Base-by-base conservation (phyloP, 345 rosid genomes). In the Citrus trifoliata region DNA sequence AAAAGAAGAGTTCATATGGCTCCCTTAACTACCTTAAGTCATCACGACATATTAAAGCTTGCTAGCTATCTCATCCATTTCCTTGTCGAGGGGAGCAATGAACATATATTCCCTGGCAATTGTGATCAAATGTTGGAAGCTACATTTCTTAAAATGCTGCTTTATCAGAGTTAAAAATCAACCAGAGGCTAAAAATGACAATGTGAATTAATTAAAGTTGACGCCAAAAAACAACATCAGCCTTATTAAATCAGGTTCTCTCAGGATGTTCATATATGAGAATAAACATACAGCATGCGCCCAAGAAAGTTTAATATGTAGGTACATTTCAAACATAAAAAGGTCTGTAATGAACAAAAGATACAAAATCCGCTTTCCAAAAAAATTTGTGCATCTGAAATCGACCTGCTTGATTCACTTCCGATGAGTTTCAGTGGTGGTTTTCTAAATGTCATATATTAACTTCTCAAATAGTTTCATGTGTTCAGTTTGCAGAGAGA, bases 381-480 rank as follows among this genome's bases (percentile, higher is more conserved):
- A 38, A 56, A 33, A 35, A 67, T n/a, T 10, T 24, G 66, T 56
- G 25, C 33, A 68, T 67, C n/a, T 24, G 14, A 56, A 56, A 76
- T 35, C 42, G 51, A 67, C 66, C 56, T 5, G 10, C 25, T 46
- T 32, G 71, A 64, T 30, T 64, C 32, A 25, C n/a, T 48, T 46
- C 37, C 5, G 27, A 24, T 22, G 32, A 51, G 58, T 70, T 76
- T 51, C 58, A 51, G 8, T 2, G 9, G 35, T 12, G 32, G 59
- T 21, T 76, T 27, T 32, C 74, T 59, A 79, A 14, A 85, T 83
- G 72, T 90, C 93, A 74, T 81, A 85, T 25, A 94, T 80, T 78
- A 87, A 77, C 88, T 90, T 89, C 77, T 86, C 87, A 75, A 94
- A 94, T 65, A 87, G 84, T 74, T 94, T 89, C 98, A 93, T 95